A percentile compares a stretch with the other conserved stretches of the same genome.
Evolutionary conservation across 208 protist genomes (phyloP).

Genomic region (Phytomonas sp.): DNA sequence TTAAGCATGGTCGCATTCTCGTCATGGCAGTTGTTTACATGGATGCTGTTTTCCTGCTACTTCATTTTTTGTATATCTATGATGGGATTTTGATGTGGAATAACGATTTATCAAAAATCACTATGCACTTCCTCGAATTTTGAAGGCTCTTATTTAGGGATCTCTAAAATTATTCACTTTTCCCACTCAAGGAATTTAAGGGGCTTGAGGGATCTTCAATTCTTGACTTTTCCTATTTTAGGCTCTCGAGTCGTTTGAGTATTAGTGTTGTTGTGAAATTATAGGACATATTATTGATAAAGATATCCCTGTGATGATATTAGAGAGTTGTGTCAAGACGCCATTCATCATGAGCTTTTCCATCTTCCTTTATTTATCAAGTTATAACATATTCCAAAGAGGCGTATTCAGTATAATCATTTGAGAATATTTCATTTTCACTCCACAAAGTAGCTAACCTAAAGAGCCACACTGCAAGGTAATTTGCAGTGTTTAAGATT

Average conservation of each 20-base stretch:
- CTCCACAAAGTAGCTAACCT: background rate
- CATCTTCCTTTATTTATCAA: background rate
- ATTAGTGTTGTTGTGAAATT: background rate
- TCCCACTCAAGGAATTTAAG: background rate
- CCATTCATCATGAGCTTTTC: background rate
- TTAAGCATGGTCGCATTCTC: background rate
- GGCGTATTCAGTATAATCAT: background rate
- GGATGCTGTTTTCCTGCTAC: background rate
- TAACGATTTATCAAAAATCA: background rate
- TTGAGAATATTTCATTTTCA: background rate
- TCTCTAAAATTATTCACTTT: background rate
- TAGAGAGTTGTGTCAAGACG: background rate
- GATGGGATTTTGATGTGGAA: background rate
- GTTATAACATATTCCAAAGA: background rate
- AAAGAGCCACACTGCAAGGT: background rate
- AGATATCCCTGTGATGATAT: background rate
- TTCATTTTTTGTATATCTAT: background rate
- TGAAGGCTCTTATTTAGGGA: background rate
- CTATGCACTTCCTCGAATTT: background rate
- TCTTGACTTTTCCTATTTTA: background rate
- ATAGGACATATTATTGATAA: background rate
- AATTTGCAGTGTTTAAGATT: background rate
- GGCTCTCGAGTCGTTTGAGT: background rate
- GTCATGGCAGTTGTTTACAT: background rate
- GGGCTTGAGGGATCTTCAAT: background rate